A percentile compares a stretch with the other conserved stretches of the same genome.
These are phyloP conservation scores for Beauveria medogensis DNA, from an alignment of 2,329 filamentous ascomycete genomes.

Conservation along the genomic window DNA sequence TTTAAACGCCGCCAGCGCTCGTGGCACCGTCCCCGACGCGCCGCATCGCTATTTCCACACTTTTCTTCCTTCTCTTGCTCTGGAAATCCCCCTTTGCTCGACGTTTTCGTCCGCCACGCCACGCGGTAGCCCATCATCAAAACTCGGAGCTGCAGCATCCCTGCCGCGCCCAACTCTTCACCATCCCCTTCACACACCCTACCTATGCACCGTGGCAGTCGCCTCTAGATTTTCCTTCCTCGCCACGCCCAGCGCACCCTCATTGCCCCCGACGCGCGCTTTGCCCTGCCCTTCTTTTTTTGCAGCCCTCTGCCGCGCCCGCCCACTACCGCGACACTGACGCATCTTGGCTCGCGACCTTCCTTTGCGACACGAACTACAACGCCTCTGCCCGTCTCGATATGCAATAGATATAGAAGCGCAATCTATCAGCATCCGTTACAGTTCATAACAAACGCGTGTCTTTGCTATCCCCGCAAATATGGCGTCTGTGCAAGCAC, in stretches of 20 bases:
- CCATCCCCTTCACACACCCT: constrained; percentile 4
- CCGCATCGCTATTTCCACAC: constrained; percentile 31
- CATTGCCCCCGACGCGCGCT: constrained; percentile 6
- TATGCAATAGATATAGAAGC: constrained; percentile 30
- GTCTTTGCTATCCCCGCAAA: constrained; percentile 25
- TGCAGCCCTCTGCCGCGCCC: constrained; percentile 1
- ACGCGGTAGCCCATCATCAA: constrained; percentile 14
- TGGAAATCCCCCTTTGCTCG: constrained; percentile 20
- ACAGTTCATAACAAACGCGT: constrained; percentile 18
- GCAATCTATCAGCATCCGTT: constrained; percentile 16
- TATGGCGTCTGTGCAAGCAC: constrained; percentile 77
- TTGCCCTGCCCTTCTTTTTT: constrained; percentile 13
- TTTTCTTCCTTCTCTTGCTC: constrained; percentile 32
- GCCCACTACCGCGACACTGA: constrained; percentile 1
- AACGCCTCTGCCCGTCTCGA: constrained; percentile 21
- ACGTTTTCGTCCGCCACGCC: constrained; percentile 13
- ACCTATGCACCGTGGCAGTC: constrained; percentile 5
- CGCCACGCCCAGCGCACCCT: not conserved
- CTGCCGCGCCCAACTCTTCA: constrained; percentile 5
- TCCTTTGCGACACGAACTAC: constrained; percentile 17
- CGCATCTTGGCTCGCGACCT: constrained; percentile 3
- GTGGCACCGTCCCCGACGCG: constrained; percentile 34
- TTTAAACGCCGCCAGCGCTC: constrained; percentile 39
- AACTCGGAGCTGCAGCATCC: constrained; percentile 4
- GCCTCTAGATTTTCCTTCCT: not conserved